Conservation (phyloP, 176 grass and related monocot species). For the Luzula sylvatica region DNA sequence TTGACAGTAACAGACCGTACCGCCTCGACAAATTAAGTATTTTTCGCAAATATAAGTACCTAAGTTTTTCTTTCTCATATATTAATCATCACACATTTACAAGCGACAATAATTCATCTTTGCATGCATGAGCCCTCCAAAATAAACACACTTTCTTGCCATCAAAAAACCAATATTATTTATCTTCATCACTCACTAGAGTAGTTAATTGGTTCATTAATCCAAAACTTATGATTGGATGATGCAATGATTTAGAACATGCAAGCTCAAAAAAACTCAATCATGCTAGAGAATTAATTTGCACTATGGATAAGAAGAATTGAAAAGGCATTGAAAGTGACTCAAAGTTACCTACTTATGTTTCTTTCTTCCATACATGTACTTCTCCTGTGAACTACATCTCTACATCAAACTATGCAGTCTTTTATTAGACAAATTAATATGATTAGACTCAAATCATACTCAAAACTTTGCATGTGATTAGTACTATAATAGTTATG, state of each 20-base stretch:
- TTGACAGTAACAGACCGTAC: too few species aligned
- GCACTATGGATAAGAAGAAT: conserved; percentile 15
- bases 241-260: conserved; percentile 24
- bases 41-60: too few species aligned
- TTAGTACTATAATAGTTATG: not conserved
- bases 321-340: conserved; percentile 18
- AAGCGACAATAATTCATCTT: too few species aligned
- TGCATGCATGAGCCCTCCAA: not conserved
- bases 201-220: conserved; percentile 6
- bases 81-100: too few species aligned
- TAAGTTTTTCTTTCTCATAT: too few species aligned
- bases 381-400: too few species aligned
- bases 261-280: conserved; percentile 10
- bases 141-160: not conserved
- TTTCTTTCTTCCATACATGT: conserved; percentile 9
- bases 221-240: conserved; percentile 22
- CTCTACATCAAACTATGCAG: too few species aligned
- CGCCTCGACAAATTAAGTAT: too few species aligned
- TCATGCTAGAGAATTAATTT: conserved; percentile 11
- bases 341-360: not conserved
- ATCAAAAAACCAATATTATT: not conserved
- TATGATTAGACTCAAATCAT: not conserved
- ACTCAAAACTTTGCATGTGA: not conserved
- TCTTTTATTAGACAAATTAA: not conserved
- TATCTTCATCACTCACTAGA: not conserved